These are phyloP conservation scores for Dendrostoma leiphaemia DNA, from an alignment of 2,329 filamentous ascomycete genomes.

Conservation along the genomic window DNA sequence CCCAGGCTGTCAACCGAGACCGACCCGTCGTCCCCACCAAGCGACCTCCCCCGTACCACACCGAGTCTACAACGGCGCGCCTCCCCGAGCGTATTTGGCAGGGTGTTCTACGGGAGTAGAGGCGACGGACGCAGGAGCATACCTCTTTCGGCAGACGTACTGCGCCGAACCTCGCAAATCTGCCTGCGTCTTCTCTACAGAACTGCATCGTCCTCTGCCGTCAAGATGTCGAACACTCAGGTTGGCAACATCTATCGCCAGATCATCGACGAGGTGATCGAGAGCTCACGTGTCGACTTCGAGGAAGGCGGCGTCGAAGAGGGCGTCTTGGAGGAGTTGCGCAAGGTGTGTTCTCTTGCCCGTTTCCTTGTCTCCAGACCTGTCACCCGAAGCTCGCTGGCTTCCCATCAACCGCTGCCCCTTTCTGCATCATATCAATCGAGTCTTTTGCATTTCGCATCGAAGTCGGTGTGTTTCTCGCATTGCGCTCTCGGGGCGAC, in stretches of 20 bases:
- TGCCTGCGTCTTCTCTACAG: not conserved
- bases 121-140: not conserved
- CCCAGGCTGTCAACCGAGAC: not conserved
- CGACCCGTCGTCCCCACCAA: not conserved
- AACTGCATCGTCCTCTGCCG: not conserved
- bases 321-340: constrained; percentile 80
- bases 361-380: not conserved
- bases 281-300: constrained; percentile 90
- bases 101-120: no score
- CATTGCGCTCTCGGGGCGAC: not conserved
- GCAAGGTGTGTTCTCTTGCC: constrained; percentile 63
- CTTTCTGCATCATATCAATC: not conserved
- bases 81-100: no score
- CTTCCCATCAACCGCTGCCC: not conserved
- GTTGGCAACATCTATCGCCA: constrained; percentile 78
- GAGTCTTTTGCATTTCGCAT: not conserved
- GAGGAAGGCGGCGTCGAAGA: constrained; percentile 94
- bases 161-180: not conserved
- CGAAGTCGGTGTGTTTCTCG: not conserved
- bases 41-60: not conserved
- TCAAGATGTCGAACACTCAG: constrained; percentile 55
- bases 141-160: not conserved
- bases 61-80: not conserved
- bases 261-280: constrained; percentile 83
- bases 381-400: not conserved